Evolutionary conservation across 1,284 basidiomycete species (phyloP), one percentile per base, ranked within the genome.

Genomic region (Boletellus sp.): DNA sequence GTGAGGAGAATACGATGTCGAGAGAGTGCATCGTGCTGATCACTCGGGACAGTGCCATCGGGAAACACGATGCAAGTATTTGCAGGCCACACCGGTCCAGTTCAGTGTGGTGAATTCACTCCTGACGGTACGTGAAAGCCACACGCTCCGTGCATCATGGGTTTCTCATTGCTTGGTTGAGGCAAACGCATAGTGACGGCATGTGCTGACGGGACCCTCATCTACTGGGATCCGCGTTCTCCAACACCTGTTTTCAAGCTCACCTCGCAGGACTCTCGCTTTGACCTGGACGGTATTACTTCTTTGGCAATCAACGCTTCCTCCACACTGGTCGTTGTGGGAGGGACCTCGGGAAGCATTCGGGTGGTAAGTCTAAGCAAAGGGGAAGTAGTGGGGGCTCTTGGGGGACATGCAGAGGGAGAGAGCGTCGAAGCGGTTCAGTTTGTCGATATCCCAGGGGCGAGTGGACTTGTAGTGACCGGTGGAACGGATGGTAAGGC

Each of bases 11-110:
- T 37, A 13, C 5, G 23, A 20, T n/a, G 1, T 13, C 16, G 21
- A 7, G 41, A 26, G 14, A n/a, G 22, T 30, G 49, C 42, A 21
- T 45, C 19, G 2, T 45, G 10, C 43, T 53, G 9, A 50, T 34
- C 41, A 46, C 53, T 20, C 49, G 50, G 38, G 41, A 66, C 64
- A 94, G 93, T 99, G 36, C 95, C 95, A 3, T 89, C 85, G 4
- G 95, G 94, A 38, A 88, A 83, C 57, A 91, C 85, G 39, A 94
- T 98, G 89, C 91, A 95, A 63, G 94, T 98, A 14, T 92, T 98
- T 59, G 87, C 91, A 2, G 91, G 92, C 2, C 95, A 99, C 69
- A 86, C 83, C 2, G 82, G 86, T 7, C 73, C 92, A 3, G 86
- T 94, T 8, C 87, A 91, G 30, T 89, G 88, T 53, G 94, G 94